Conservation (phyloP, 2,329 filamentous ascomycete species). For the Aureobasidium sp. region DNA sequence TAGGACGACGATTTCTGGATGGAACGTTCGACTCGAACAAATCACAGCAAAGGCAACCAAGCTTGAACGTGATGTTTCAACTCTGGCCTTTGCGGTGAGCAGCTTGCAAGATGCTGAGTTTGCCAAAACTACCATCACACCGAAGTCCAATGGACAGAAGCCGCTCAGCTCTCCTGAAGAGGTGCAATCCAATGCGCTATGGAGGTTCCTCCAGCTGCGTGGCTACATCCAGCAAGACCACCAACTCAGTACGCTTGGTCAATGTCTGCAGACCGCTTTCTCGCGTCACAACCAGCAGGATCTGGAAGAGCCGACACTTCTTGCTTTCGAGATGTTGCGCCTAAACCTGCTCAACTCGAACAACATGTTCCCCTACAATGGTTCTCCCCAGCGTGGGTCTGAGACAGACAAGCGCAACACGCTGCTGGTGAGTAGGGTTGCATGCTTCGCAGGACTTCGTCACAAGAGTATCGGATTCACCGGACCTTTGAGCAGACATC, state of each 20-base stretch:
- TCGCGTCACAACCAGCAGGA: slow-evolving; percentile 27
- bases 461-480: slow-evolving; percentile 88
- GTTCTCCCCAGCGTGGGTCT: slow-evolving; percentile 50
- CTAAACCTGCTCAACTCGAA: slow-evolving; percentile 69
- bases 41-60: slow-evolving; percentile 14
- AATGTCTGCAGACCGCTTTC: slow-evolving; percentile 57
- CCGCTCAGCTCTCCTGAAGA: slow-evolving; percentile 57
- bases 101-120: slow-evolving; percentile 63
- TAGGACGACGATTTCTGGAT: slow-evolving; percentile 49
- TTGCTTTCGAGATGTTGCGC: slow-evolving; percentile 78
- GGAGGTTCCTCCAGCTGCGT: slow-evolving; percentile 82
- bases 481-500: slow-evolving; percentile 81
- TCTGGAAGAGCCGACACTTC: slow-evolving; percentile 67
- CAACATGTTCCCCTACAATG: slow-evolving; percentile 52
- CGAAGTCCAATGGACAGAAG: slow-evolving; percentile 25
- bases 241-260: slow-evolving; percentile 74
- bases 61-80: slow-evolving; percentile 16
- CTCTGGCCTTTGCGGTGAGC: slow-evolving; percentile 43
- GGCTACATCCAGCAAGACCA: slow-evolving; percentile 76
- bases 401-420: slow-evolving; percentile 66
- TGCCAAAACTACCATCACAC: slow-evolving; percentile 56
- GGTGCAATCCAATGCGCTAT: slow-evolving; percentile 66
- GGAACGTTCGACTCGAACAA: slow-evolving; percentile 55
- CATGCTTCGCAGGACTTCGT: slow-evolving; percentile 70
- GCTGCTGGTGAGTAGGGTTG: slow-evolving; percentile 76